Conservation (phyloP, 768 basidiomycete species). For the Xerocomellus dryophilus region DNA sequence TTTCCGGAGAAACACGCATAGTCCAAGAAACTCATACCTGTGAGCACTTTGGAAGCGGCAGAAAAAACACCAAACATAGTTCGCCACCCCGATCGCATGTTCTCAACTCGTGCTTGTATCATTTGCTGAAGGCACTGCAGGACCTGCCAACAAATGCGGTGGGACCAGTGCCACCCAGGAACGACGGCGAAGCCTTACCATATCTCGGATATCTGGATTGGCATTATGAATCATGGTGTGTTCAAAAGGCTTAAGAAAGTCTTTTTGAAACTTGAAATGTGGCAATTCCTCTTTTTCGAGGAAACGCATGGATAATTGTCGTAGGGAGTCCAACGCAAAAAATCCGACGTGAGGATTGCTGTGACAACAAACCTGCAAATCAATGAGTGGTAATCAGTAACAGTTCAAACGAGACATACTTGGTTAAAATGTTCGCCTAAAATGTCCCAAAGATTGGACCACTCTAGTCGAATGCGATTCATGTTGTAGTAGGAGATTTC, state of each 20-base stretch:
- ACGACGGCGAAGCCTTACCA: conserved; percentile 51
- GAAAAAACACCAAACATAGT: conserved; percentile 99
- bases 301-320: conserved; percentile 97
- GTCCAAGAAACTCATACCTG: conserved; percentile 48
- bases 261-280: conserved; percentile 99
- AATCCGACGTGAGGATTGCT: conserved; percentile 95
- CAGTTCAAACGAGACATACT: conserved; percentile 39
- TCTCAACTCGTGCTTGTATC: conserved; percentile 92
- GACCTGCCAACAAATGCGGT: conserved; percentile 50
- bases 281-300: conserved; percentile 97
- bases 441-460: conserved; percentile 98
- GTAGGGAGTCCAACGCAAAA: conserved; percentile 93
- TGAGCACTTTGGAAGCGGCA: conserved; percentile 89
- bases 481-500: conserved; percentile 99
- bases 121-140: conserved; percentile 98
- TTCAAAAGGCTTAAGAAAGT: conserved; percentile 97
- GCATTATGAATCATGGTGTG: conserved; percentile 96
- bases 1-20: neutral
- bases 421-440: conserved; percentile 98
- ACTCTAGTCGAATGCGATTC: conserved; percentile 95
- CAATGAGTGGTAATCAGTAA: conserved; percentile 8
- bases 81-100: conserved; percentile 97
- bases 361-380: conserved; percentile 88
- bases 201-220: conserved; percentile 93
- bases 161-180: neutral